These are phyloP conservation scores for Penicillium diatomitis DNA, from an alignment of 495 filamentous ascomycete genomes.

Conservation along the genomic window DNA sequence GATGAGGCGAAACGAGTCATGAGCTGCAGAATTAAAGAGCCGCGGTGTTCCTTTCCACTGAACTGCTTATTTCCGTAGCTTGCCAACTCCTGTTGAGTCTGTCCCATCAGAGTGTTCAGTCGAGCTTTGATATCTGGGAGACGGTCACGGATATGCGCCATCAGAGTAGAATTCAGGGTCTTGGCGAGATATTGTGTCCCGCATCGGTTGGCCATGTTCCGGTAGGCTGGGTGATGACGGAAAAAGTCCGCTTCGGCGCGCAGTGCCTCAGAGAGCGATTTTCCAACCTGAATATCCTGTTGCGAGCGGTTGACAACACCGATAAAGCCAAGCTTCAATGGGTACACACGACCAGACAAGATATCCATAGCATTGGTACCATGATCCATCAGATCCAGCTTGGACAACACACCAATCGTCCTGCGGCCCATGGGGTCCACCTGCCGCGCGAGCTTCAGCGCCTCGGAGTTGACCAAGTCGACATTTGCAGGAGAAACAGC, in stretches of 20 bases:
- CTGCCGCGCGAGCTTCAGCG: conserved; percentile 91
- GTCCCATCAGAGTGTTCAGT: conserved; percentile 96
- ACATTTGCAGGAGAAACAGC: conserved; percentile 98
- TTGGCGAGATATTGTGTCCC: conserved; percentile 95
- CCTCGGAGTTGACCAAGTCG: conserved; percentile 97
- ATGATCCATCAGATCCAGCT: conserved; percentile 98
- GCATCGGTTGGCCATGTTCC: conserved; percentile 89
- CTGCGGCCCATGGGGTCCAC: conserved; percentile 90
- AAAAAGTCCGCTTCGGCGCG: conserved; percentile 93
- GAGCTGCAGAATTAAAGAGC: conserved; percentile 86
- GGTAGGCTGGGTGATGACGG: conserved; percentile 90
- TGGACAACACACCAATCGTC: conserved; percentile 96
- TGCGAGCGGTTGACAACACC: conserved; percentile 97
- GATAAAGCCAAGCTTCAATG: conserved; percentile 94
- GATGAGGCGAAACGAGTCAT: conserved; percentile 98
- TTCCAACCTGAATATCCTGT: conserved; percentile 95
- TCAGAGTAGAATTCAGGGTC: conserved; percentile 87
- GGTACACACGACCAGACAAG: conserved; percentile 90
- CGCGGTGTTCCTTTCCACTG: conserved; percentile 92
- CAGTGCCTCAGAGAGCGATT: conserved; percentile 80
- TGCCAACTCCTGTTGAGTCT: conserved; percentile 96
- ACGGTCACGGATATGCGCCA: conserved; percentile 92
- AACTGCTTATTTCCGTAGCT: conserved; percentile 98
- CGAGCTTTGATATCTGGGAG: conserved; percentile 97
- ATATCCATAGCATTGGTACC: conserved; percentile 98